Conservation (phyloP, 2,329 filamentous ascomycete genomes). For the Bertia moriformis region DNA sequence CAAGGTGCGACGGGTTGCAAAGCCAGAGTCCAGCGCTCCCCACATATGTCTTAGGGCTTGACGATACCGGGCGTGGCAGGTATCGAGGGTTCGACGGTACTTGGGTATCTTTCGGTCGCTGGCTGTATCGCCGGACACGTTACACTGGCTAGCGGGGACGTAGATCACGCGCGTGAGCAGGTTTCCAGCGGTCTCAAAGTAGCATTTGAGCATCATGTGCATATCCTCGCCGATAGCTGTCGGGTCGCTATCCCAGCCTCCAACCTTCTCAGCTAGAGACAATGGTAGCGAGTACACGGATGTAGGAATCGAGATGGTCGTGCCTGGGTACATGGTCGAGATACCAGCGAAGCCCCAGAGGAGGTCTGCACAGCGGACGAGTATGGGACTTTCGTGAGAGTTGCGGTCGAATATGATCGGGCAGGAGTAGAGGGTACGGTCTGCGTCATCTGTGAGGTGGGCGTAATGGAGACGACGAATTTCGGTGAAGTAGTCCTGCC, state of each 20-base stretch:
- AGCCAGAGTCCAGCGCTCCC: constrained; percentile 26
- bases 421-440: constrained; percentile 23
- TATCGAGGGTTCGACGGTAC: constrained; percentile 19
- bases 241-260: constrained; percentile 29
- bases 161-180: constrained; percentile 21
- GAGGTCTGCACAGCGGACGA: constrained; percentile 27
- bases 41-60: constrained; percentile 31
- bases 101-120: too few relatives aligned
- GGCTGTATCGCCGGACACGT: constrained; percentile 19
- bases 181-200: constrained; percentile 27
- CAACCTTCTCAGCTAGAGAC: constrained; percentile 22
- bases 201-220: constrained; percentile 32
- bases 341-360: constrained; percentile 29
- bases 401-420: constrained; percentile 31
- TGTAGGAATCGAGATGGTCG: constrained; percentile 22
- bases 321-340: constrained; percentile 7
- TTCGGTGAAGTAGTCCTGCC: constrained; percentile 25
- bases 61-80: constrained; percentile 23
- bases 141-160: constrained; percentile 28
- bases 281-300: constrained; percentile 29
- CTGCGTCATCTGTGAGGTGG: constrained; percentile 17
- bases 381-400: constrained; percentile 21
- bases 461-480: constrained; percentile 14
- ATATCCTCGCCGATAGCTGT: constrained; percentile 30
- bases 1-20: constrained; percentile 13